phyloP scores from a whole-genome alignment of 2,329 filamentous ascomycete species.

The Mariannaea sp. region DNA sequence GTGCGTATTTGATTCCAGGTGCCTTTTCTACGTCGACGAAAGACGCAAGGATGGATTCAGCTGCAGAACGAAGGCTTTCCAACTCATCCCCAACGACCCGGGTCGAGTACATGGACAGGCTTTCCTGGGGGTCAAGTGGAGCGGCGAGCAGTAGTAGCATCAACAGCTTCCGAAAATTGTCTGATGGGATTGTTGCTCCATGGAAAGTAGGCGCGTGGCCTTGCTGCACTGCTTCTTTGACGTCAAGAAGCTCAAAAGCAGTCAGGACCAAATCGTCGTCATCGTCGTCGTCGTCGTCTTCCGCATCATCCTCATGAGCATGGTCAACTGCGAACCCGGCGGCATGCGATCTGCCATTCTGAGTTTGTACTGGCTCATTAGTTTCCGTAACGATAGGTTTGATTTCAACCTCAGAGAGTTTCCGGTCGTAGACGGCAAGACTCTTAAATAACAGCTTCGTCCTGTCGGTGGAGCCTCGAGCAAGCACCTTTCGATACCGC shows the following conservation, averaged over 20 bases:
- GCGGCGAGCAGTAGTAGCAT: slow-evolving; percentile 72
- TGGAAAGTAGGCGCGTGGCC: slow-evolving; percentile 56
- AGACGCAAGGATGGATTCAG: slow-evolving; percentile 67
- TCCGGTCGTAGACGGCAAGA: slow-evolving; percentile 71
- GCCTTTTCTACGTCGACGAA: slow-evolving; percentile 69
- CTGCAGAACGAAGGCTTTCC: slow-evolving; percentile 62
- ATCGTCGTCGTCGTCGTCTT: slow-evolving; percentile 54
- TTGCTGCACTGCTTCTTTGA: slow-evolving; percentile 63
- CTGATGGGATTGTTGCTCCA: slow-evolving; percentile 72
- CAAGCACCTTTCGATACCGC: slow-evolving; percentile 67
- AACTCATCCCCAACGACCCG: slow-evolving; percentile 62
- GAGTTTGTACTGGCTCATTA: neutral
- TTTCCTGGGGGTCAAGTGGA: slow-evolving; percentile 68
- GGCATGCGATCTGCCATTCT: slow-evolving; percentile 29
- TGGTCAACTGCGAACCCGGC: slow-evolving; percentile 54
- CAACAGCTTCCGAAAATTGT: slow-evolving; percentile 72
- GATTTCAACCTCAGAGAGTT: slow-evolving; percentile 43
- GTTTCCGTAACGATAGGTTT: slow-evolving; percentile 5
- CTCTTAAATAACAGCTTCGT: slow-evolving; percentile 72
- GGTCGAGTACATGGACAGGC: slow-evolving; percentile 63
- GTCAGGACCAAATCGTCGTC: slow-evolving; percentile 70
- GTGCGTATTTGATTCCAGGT: slow-evolving; percentile 64
- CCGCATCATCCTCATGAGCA: slow-evolving; percentile 50
- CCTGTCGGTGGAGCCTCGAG: slow-evolving; percentile 60
- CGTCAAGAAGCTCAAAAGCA: slow-evolving; percentile 70